Base-by-base conservation (phyloP, 805 yeast species). In the Schwanniomyces sp. region DNA sequence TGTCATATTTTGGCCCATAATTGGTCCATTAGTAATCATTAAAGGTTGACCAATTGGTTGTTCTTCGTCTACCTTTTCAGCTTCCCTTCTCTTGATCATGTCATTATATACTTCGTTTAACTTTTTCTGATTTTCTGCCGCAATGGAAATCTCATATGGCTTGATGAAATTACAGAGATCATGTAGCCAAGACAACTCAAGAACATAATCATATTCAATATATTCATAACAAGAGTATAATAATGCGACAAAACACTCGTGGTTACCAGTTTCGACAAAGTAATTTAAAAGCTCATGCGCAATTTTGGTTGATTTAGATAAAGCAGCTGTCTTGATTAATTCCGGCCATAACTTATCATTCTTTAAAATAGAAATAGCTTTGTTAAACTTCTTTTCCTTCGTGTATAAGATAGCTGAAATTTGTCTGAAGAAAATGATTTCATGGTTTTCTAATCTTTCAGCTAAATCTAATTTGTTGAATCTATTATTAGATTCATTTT, bases 221-320 rank as follows among this genome's bases (percentile, higher is more conserved):
- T 85, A 74, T 44, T 86, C 88, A 67, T 94, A 94, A 61, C 95
- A 88, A 5, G 89, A 75, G 72, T 86, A 94, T 62, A 94, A 78
- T 51, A 91, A 81, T 5, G 96, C 97, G 59, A 91, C 86, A 64
- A 90, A 88, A 60, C 96, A 88, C 75, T 94, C 99, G 69, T 86
- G 90, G 74, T 94, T 94, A 57, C 96, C 98, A 34, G 96, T 89
- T 59, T 92, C 97, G 50, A 94, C 97, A 67, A 94, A 94, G 74
- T 92, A 94, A 45, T 86, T 80, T 66, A 94, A 74, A 54, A 89
- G 75, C 50, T 94, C 98, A 66, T 89, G 92, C 30, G 96, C 91
- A 62, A 92, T 86, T 64, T 88, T 91, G 9, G 81, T 61, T 55
- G 85, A 85, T 52, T 81, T 81, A 16, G 97, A 91, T 48, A 84